Evolutionary conservation across 495 filamentous ascomycete genomes (phyloP), one percentile per base, ranked within the genome.

Genomic region (Penicillium fimorum): DNA sequence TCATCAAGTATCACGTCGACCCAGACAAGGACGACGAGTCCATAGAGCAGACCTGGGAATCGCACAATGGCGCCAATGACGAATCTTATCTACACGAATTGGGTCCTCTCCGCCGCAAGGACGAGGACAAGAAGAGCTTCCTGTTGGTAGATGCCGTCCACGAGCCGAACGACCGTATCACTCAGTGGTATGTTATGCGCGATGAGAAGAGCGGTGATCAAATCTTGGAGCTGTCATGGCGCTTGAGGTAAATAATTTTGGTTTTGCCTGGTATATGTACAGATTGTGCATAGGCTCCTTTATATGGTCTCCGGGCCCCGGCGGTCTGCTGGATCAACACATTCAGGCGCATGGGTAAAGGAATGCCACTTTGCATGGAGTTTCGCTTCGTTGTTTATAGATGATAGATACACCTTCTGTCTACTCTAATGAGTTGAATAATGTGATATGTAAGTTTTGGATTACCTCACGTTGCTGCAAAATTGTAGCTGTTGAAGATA

Each of bases 31-130:
- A 61, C 13, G 68, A 78, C 35, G 47, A 63, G 15, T 65, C 63
- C 30, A 76, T 79, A 70, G 78, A 81, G 56, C 62, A 75, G 53
- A 79, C 78, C 8, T 81, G 78, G 78, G 66, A 72, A 7, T 56
- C 70, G 5, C 67, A 73, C 56, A 74, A 78, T 40, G 70, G 69
- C 20, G 74, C 74, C 5, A 63, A 55, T 22, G 52, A 62, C 8
- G 76, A 78, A 45, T 68, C 69, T 3, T 78, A 71, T 54, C 58
- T 78, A 35, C 76, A 76, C 50, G 72, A 72, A 48, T 62, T 78
- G 12, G 76, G 76, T 8, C 76, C 76, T 0, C 56, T 78, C 8
- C 74, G 76, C 12, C 60, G 52, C 15, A 76, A 71, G 59, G 76
- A 78, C 48, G 58, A 64, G 8, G 54, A 66, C 22, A 78, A 78